Conservation (phyloP, 1,284 basidiomycete species). For the Puccinia coronata region DNA sequence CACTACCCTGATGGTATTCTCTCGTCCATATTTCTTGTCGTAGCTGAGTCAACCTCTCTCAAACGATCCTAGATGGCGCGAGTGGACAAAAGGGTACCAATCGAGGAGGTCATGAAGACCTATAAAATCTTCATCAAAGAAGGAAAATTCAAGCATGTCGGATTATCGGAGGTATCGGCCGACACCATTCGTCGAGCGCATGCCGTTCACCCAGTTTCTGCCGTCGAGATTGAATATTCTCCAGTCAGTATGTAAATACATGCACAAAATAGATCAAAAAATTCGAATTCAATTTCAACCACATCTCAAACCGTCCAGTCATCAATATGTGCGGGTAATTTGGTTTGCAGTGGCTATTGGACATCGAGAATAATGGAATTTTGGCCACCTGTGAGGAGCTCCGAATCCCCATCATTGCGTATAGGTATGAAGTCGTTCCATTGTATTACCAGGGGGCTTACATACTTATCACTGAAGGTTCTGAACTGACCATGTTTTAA, state of each 20-base stretch:
- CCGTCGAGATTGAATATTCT: slow-evolving; percentile 55
- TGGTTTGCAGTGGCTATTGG: slow-evolving; percentile 50
- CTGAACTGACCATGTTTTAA: slow-evolving; percentile 12
- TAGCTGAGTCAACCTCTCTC: no score
- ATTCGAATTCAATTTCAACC: no score
- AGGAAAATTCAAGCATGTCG: slow-evolving; percentile 57
- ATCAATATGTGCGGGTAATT: no score
- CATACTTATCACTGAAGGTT: no score
- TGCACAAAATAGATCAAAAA: no score
- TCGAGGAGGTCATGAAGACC: slow-evolving; percentile 53
- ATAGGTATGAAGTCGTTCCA: slow-evolving; percentile 50
- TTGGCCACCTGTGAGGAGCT: slow-evolving; percentile 59
- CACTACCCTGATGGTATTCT: not conserved
- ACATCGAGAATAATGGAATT: slow-evolving; percentile 60
- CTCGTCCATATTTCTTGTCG: no score
- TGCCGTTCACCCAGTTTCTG: slow-evolving; percentile 53
- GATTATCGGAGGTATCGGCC: slow-evolving; percentile 54
- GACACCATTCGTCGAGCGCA: slow-evolving; percentile 54
- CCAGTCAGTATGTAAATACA: slow-evolving; percentile 20
- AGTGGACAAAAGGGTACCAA: slow-evolving; percentile 45
- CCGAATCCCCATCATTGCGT: slow-evolving; percentile 60
- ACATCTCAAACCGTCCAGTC: no score
- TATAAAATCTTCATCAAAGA: slow-evolving; percentile 54
- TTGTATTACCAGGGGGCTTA: no score
- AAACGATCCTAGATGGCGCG: slow-evolving; percentile 5